Evolutionary conservation across 345 rosid genomes (phyloP), one percentile per base, ranked within the genome.

Genomic region (Linum tenue): DNA sequence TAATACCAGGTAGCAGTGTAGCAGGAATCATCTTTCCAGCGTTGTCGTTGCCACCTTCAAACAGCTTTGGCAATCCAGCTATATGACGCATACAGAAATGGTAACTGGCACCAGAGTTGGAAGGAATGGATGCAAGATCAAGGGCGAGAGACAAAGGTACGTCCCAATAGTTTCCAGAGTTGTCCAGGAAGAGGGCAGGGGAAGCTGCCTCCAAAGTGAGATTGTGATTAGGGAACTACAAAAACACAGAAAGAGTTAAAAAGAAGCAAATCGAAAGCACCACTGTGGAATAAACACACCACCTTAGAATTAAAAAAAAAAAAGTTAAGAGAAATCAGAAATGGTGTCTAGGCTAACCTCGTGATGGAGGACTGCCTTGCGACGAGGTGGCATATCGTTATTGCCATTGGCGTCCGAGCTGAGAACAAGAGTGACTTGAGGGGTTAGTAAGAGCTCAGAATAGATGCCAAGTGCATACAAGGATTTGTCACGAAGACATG

Each of bases 141-240:
- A 80, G 41, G 50, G 86, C 84, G 83, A 77, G 50, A 11, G 89
- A 84, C 15, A 86, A 79, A 2, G 97, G 97, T 17, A 90, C 85
- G 70, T 94, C 95, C 99, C 96, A 90, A 59, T 88, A 88, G 60
- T 79, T 80, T 73, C 84, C 84, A 63, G 65, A 61, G 64, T 81
- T 76, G 74, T 82, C 96, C 50, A 83, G 79, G 75, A 81, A 90
- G 37, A 90, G 83, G 70, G 86, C 96, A 8, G 97, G 97, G 78
- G 78, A 82, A 69, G 70, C 82, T 39, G 92, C 95, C 72, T 88
- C 95, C 60, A 82, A 61, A 0, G 82, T 87, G 43, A 94, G 66
- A 76, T 82, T 74, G 72, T 88, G 96, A 78, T 72, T 59, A 0
- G 83, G 89, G 79, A 90, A 88, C 97, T 92, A 85, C 76, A 73